Evolutionary conservation across 2,329 filamentous ascomycete genomes (phyloP), one percentile per base, ranked within the genome.

Genomic region (Ophiostoma ips): DNA sequence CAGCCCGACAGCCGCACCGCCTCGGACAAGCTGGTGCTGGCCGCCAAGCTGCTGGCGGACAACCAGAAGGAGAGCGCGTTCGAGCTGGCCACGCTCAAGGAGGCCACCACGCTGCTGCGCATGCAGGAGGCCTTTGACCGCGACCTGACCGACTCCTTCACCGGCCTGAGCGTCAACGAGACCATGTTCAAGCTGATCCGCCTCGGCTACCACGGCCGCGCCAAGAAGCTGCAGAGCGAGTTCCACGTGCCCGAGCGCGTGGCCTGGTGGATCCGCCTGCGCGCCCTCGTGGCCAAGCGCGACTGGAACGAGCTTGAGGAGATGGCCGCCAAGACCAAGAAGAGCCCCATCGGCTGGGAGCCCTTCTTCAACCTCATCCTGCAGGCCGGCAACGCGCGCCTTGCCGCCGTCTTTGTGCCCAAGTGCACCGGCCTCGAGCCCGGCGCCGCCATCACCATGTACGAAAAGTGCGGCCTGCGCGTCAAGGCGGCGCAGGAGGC

Each of bases 271-370:
- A 76, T 80, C 52, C 69, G 77, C 12, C 73, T 98, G 28, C 80
- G 90, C 58, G 92, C 89, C 0, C 75, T 96, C 47, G 87, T 98
- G 3, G 84, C 86, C 15, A 87, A 88, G 63, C 77, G 92, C 50
- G 86, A 95, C 61, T 98, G 89, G 88, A 81, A 78, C 48, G 90
- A 95, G 63, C 76, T 98, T 52, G 89, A 96, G 63, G 89, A 95
- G 58, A 77, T 87, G 58, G 77, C 79, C 34, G 77, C 79, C 34
- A 84, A 82, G 61, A 76, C 73, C 60, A 78, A 85, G 61, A 94
- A 89, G 65, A 92, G 84, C 52, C 87, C 90, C 0, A 96, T 98
- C 62, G 90, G 90, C 11, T 98, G 92, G 92, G 87, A 94, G 81
- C 87, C 90, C 0, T 98, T 94, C 67, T 95, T 86, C 71, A 94